Evolutionary conservation across 176 grass and related monocot species (phyloP).

Genomic region (Bothriochloa decipiens): DNA sequence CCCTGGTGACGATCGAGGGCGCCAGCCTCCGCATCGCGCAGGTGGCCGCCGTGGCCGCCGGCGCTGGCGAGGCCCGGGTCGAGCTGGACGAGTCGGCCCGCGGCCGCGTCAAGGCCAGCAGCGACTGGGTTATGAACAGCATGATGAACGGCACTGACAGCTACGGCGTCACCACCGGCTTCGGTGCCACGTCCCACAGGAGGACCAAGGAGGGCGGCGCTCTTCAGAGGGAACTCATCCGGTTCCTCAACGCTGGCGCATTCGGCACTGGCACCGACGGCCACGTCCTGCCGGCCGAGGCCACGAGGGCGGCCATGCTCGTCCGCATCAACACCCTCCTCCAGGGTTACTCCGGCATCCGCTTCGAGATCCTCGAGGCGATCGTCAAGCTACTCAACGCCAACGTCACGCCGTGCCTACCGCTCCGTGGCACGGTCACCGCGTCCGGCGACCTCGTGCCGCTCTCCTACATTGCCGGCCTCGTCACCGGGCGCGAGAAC

Average conservation of each 20-base stretch:
- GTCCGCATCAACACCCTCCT: constrained; percentile 88
- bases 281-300: constrained; percentile 58
- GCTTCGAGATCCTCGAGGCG: constrained; percentile 89
- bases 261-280: constrained; percentile 66
- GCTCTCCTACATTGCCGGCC: constrained; percentile 80
- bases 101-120: constrained; percentile 77
- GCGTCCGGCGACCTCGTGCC: constrained; percentile 83
- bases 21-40: constrained; percentile 70
- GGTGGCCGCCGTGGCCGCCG: constrained; percentile 77
- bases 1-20: constrained; percentile 73
- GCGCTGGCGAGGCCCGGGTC: constrained; percentile 55
- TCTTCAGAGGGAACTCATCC: constrained; percentile 89
- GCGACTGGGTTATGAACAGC: constrained; percentile 81
- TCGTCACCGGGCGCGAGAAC: constrained; percentile 69
- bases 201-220: constrained; percentile 82
- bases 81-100: constrained; percentile 77
- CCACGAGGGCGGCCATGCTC: constrained; percentile 69
- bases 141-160: constrained; percentile 90
- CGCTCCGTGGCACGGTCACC: constrained; percentile 76
- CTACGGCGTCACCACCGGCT: constrained; percentile 96
- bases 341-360: constrained; percentile 87
- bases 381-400: constrained; percentile 77
- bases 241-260: constrained; percentile 81
- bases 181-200: constrained; percentile 89
- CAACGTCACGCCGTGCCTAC: constrained; percentile 75